Base-by-base conservation (phyloP, 208 protist genomes). In the Acanthamoeba lenticulata region DNA sequence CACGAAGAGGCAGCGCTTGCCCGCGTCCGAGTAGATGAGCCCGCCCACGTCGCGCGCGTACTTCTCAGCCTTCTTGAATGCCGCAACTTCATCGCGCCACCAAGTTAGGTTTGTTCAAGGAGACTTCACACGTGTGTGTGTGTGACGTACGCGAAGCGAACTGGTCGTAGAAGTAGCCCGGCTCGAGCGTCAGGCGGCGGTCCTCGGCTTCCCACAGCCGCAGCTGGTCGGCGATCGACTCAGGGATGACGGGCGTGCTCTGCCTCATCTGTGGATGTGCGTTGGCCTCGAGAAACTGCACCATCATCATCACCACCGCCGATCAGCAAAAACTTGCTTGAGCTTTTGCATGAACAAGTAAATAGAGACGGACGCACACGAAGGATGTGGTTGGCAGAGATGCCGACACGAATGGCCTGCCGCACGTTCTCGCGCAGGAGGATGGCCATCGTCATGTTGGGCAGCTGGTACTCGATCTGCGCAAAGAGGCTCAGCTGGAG, bases 381-480 rank as follows among this genome's bases (percentile, higher is more conserved):
- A 2, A 94, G 72, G 40, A 94, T 94, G 9, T 94, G 57, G 21
- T 94, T 74, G 9, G 90, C 90, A 6, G 90, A 72, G 27, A 94
- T 94, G 67, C 90, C 55, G 6, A 32, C 21, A 15, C 21, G 57
- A 1, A 94, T 24, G n/a, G 90, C 90, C 38, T 45, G 49, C 24
- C 90, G n/a, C 9, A 94, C 65, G 57, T 60, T 88, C 27, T 94
- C 90, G 45, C 90, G 72, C 62, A 65, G 49, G 2, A 94, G 45
- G n/a, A 94, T 55, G 32, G 62, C 90, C 90, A 94, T 83, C 7
- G 85, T 65, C 90, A 94, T 85, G 79, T 94, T 94, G 19, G 90
- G 90, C 40, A 81, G 40, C 44, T 83, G 88, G 44, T 92, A 92
- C 42, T 81, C 29, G n/a, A 81, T 49, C 42, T 57, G 27, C 4